Evolutionary conservation across 139 green algal genomes (phyloP), one percentile per base, ranked within the genome.

Genomic region (Micromonas pusilla): DNA sequence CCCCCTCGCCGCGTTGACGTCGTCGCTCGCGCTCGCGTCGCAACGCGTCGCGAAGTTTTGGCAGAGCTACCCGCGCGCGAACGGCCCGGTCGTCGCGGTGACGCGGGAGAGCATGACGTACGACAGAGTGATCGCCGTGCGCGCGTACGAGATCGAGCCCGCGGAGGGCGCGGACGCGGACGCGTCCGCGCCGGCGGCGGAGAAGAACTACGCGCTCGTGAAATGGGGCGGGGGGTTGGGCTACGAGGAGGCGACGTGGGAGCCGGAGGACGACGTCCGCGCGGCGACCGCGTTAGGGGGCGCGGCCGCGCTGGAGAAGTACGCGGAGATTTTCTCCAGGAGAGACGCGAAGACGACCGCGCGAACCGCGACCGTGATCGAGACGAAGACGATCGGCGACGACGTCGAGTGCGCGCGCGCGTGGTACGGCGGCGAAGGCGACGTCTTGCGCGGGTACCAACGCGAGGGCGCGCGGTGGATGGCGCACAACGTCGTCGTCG

Each of bases 361-460:
- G 68, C 68, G 23, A 13, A 13, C 0, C 37, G 30, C 37, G 38
- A 75, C 19, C 21, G 37, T 0, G 37, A 62, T 19, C 21, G 5
- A 9, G 37, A 32, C 1, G 37, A 75, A 75, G 53, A 32, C 34
- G 21, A 23, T 75, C 34, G 68, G 34, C 20, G 25, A 60, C 68
- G 68, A 62, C 30, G 68, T 3, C 31, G 37, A 63, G 21, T 0
- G 20, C 21, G 37, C 23, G 36, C 33, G 19, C 16, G 68, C 60
- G 23, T 39, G n/a, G 68, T 75, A 39, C 63, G 31, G 53, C 37
- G 37, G 68, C 37, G 25, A 62, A 34, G n/a, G 23, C 37, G 30
- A 28, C 37, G 68, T 33, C 6, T 86, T 97, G 79, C 84, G 93
- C 0, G 83, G 89, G 80, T 97, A 97, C 77, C 93, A 97, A 86